Conservation (phyloP, 768 basidiomycete genomes). For the Sporobolomyces phaffii region DNA sequence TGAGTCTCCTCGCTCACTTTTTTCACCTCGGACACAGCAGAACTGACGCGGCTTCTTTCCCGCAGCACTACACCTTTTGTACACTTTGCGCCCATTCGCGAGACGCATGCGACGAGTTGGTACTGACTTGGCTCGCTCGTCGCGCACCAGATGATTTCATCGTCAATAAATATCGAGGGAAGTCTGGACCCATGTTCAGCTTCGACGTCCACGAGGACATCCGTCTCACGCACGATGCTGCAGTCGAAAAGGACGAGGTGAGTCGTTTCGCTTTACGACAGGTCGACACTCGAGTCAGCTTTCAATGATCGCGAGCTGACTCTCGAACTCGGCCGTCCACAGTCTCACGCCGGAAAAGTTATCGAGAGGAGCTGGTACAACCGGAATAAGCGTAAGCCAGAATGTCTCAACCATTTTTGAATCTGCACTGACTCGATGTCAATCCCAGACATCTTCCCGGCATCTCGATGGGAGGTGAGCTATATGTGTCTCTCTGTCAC, state of each 20-base stretch:
- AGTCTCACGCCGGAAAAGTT: constrained; percentile 87
- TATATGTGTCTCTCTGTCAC: neutral
- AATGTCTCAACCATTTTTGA: neutral
- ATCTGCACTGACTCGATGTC: neutral
- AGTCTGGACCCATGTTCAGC: constrained; percentile 94
- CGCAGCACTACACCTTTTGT: constrained; percentile 95
- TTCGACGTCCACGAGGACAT: constrained; percentile 99
- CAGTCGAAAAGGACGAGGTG: constrained; percentile 93
- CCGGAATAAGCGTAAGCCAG: constrained; percentile 64
- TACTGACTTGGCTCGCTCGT: neutral
- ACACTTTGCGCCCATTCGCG: constrained; percentile 42
- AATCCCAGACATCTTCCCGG: constrained; percentile 39
- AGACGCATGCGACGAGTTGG: too few species aligned
- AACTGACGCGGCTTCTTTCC: neutral
- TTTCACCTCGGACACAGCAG: neutral
- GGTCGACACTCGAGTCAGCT: too few species aligned
- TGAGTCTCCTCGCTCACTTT: constrained; percentile 47
- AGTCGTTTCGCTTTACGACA: constrained; percentile 22
- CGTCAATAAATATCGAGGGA: constrained; percentile 94
- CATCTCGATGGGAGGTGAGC: constrained; percentile 36
- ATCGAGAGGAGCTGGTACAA: constrained; percentile 94
- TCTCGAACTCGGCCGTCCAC: too few species aligned
- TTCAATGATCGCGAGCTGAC: too few species aligned
- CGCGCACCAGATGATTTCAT: constrained; percentile 60
- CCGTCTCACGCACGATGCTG: constrained; percentile 84